Evolutionary conservation across 2,329 filamentous ascomycete species (phyloP).

Genomic region (Cladophialophora chaetospira): DNA sequence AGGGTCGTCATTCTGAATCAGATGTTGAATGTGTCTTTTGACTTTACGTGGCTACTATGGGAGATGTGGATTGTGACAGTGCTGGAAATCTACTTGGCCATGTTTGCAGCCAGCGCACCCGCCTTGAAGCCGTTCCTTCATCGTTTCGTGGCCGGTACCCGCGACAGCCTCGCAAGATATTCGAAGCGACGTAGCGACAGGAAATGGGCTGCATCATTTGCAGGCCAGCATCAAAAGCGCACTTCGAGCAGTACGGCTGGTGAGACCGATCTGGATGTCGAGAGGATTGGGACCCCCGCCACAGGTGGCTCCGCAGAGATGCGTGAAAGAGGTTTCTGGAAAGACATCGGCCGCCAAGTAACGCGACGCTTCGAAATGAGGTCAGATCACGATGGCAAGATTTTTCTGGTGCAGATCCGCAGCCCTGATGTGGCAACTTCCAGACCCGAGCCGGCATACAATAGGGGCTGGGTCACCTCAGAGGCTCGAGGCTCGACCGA

Average conservation of each 20-base stretch:
- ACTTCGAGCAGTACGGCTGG: neutral
- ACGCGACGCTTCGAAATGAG: slow-evolving; percentile 77
- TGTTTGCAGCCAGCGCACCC: slow-evolving; percentile 36
- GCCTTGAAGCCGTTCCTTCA: slow-evolving; percentile 36
- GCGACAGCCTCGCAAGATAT: slow-evolving; percentile 10
- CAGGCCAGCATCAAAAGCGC: neutral
- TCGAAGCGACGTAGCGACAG: neutral
- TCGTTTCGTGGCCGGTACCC: slow-evolving; percentile 15
- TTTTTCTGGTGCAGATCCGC: slow-evolving; percentile 24
- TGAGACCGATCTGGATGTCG: slow-evolving; percentile 6
- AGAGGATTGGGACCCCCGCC: slow-evolving; percentile 10
- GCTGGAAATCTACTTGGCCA: slow-evolving; percentile 36
- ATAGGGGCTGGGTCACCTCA: neutral
- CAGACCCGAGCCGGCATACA: neutral
- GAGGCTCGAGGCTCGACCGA: neutral
- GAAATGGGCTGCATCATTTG: neutral
- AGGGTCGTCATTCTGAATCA: slow-evolving; percentile 25
- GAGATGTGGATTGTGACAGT: slow-evolving; percentile 35
- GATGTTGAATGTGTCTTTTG: slow-evolving; percentile 25
- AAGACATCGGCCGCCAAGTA: slow-evolving; percentile 56
- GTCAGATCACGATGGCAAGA: slow-evolving; percentile 20
- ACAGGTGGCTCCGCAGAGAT: neutral
- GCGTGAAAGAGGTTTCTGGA: slow-evolving; percentile 14
- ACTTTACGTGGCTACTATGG: slow-evolving; percentile 31
- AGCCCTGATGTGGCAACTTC: neutral